Conservation (phyloP, 164 flowering plant genomes). For the Magnolia officinalis region DNA sequence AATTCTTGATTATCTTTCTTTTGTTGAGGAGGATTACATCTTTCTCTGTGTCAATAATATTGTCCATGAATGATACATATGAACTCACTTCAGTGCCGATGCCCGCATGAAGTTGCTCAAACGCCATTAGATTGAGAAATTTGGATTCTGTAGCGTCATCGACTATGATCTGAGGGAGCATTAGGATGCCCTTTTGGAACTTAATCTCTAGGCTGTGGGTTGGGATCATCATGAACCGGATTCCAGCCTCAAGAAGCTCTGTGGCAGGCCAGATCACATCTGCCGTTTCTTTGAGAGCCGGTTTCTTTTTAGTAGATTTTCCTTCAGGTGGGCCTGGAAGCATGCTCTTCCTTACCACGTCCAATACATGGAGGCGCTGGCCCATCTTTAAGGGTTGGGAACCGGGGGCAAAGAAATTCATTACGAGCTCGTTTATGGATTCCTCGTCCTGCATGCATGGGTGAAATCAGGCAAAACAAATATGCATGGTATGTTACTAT, state of each 20-base stretch:
- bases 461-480: background rate
- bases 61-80: slow-evolving; percentile 54
- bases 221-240: slow-evolving; percentile 37
- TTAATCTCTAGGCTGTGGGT: slow-evolving; percentile 39
- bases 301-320: too few species aligned
- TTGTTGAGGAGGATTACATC: slow-evolving; percentile 43
- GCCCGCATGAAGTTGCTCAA: slow-evolving; percentile 48
- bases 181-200: slow-evolving; percentile 39
- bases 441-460: background rate
- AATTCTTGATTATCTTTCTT: slow-evolving; percentile 40
- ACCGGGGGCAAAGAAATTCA: slow-evolving; percentile 25
- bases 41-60: slow-evolving; percentile 39
- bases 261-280: slow-evolving; percentile 35
- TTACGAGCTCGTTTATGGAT: slow-evolving; percentile 24
- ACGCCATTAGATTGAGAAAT: slow-evolving; percentile 56
- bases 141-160: slow-evolving; percentile 50
- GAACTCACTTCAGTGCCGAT: slow-evolving; percentile 49
- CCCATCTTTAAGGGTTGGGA: slow-evolving; percentile 13
- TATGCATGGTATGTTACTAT: too few species aligned
- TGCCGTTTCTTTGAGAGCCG: too few species aligned
- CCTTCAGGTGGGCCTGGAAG: slow-evolving; percentile 2
- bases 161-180: slow-evolving; percentile 34
- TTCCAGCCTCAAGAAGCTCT: slow-evolving; percentile 53
- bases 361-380: slow-evolving; percentile 39
- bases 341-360: slow-evolving; percentile 36